phyloP scores from a whole-genome alignment of 331 rosid species.

The Erythrophleum ivorense region DNA sequence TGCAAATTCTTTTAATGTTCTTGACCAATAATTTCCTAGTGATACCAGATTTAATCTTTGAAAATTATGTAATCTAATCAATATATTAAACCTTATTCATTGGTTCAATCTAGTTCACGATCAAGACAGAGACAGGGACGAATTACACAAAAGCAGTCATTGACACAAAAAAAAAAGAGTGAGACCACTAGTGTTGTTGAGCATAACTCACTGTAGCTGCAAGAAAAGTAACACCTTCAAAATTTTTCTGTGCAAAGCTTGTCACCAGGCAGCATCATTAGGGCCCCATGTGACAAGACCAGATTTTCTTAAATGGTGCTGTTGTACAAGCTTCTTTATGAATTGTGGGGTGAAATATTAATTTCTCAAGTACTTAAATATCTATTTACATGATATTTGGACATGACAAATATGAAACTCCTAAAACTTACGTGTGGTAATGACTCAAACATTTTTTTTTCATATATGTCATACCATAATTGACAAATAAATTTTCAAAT shows the following conservation, averaged over 20 bases:
- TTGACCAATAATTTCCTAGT: neutral
- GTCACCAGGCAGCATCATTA: conserved; percentile 28
- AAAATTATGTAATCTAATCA: neutral
- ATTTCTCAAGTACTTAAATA: neutral
- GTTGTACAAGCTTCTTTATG: conserved; percentile 31
- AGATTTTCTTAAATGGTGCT: conserved; percentile 5
- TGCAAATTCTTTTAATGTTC: neutral
- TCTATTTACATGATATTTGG: too few species aligned
- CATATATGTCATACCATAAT: neutral
- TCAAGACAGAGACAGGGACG: neutral
- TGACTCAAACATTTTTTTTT: neutral
- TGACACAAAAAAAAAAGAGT: neutral
- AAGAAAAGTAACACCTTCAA: too few species aligned
- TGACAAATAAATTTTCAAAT: neutral
- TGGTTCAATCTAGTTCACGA: neutral
- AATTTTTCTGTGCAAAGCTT: neutral
- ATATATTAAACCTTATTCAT: neutral
- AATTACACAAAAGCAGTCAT: conserved; percentile 1
- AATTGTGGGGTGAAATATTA: conserved; percentile 36
- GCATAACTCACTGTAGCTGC: neutral
- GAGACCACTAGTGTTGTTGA: neutral
- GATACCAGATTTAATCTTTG: conserved; percentile 10
- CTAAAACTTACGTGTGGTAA: neutral
- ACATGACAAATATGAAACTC: too few species aligned
- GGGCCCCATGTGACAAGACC: conserved; percentile 15